Conservation (phyloP, 78 protist genomes). For the Pelomyxa schiedti region DNA sequence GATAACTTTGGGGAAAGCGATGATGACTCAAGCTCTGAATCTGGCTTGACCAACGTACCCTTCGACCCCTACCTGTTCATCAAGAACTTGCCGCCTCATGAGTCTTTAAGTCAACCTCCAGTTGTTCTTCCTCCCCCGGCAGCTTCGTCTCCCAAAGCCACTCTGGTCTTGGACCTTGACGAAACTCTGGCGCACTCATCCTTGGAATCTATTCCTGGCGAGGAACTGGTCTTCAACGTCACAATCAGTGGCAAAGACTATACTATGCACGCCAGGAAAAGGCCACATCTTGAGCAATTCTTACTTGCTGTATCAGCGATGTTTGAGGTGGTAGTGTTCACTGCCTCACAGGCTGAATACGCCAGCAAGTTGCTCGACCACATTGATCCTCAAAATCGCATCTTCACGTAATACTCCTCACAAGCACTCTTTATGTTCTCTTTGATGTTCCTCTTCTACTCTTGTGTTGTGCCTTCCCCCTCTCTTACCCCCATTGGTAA, state of each 20-base stretch:
- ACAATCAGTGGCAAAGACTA: constrained; percentile 29
- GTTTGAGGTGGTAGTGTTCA: constrained; percentile 77
- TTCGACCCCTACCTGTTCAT: too few species aligned
- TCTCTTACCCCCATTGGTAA: background rate
- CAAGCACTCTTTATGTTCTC: background rate
- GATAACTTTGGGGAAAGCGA: too few species aligned
- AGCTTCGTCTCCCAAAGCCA: constrained; percentile 24
- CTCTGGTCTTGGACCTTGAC: constrained; percentile 78
- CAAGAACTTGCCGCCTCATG: too few species aligned
- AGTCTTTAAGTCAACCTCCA: too few species aligned
- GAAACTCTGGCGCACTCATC: constrained; percentile 81
- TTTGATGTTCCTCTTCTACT: background rate
- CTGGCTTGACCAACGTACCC: too few species aligned
- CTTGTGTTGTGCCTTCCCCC: background rate
- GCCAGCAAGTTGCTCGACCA: constrained; percentile 66
- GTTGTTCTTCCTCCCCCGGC: too few species aligned
- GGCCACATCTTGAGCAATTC: constrained; percentile 66
- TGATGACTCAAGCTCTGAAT: too few species aligned
- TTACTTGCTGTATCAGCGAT: constrained; percentile 12
- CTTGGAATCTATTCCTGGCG: constrained; percentile 40
- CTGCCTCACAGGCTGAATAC: constrained; percentile 79
- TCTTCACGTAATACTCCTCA: constrained; percentile 20
- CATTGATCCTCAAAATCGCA: constrained; percentile 47
- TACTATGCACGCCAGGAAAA: constrained; percentile 45
- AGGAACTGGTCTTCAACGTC: constrained; percentile 33